Base-by-base conservation (phyloP, 208 protist genomes). In the Tetramitus jugosus region DNA sequence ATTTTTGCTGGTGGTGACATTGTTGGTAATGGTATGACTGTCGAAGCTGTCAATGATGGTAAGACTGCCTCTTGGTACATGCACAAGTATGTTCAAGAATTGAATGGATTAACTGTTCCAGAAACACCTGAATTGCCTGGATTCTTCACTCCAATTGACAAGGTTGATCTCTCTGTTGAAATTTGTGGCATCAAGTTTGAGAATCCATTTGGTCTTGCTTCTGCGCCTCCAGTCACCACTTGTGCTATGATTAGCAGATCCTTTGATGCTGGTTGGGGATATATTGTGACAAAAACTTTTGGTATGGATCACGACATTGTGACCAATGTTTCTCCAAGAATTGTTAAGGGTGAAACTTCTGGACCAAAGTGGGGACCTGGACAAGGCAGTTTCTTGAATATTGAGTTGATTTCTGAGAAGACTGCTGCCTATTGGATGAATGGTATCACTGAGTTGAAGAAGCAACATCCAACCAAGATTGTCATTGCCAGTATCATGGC, bases 161-260 rank as follows among this genome's bases (percentile, higher is more conserved):
- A 80, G 1, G 91, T 95, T 29, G 90, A 94, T 79, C 80, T 95
- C 37, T 84, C 76, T 14, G 82, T 91, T 31, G 85, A 91, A 23
- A 60, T 95, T 23, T 76, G 60, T 75, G 93, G 93, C 13, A 13
- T 96, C 8, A 84, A 88, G 35, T 95, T 95, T 81, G 74, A 72
- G n/a, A 96, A 96, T 80, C 93, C 93, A 45, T 94, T 92, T 74
- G 92, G 92, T 68, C 80, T 96, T 14, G 88, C 93, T 31, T 86
- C 81, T 65, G 92, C 92, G 26, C 88, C 92, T 13, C 83, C 88
- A 56, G 82, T 76, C 39, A 91, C 87, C 14, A 85, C 87, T 17
- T 68, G 79, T 7, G 79, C 20, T 31, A 85, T 79, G 67, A 89
- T 89, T 26, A 37, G 60, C 8, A 35, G 89, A 45, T 78, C 82